Percentiles rank a stretch among this genome's conserved stretches.
These are phyloP conservation scores for Penicillium corylophilum DNA, from an alignment of 2,329 filamentous ascomycete genomes.

Conservation along the genomic window DNA sequence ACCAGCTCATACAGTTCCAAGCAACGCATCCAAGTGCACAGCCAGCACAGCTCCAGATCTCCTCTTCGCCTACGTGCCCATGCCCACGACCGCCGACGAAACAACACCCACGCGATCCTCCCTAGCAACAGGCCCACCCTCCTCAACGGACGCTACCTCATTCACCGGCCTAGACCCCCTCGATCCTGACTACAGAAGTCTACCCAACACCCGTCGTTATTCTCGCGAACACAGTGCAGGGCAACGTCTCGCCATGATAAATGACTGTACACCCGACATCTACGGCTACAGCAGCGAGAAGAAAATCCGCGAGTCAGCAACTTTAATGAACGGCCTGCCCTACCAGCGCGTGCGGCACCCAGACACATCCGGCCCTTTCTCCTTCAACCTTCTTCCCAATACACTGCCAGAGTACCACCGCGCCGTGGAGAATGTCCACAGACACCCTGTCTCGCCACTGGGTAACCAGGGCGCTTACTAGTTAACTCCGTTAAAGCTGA, in stretches of 20 bases:
- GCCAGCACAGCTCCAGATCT: conserved; percentile 27
- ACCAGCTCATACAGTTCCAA: conserved; percentile 20
- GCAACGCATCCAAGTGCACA: conserved; percentile 22
- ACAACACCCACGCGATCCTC: conserved; percentile 4
- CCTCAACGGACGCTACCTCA: not conserved
- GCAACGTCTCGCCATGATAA: conserved; percentile 25
- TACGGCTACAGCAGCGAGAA: conserved; percentile 41
- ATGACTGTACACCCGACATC: conserved; percentile 33
- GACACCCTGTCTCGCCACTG: conserved; percentile 24
- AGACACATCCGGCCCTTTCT: conserved; percentile 14
- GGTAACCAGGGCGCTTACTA: conserved; percentile 24
- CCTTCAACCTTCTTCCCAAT: conserved; percentile 22
- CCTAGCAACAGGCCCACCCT: conserved; percentile 4
- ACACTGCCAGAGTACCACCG: conserved; percentile 21
- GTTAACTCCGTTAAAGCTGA: not conserved
- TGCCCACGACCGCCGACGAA: conserved; percentile 19
- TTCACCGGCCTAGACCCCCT: conserved; percentile 19
- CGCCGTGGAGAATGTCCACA: conserved; percentile 20
- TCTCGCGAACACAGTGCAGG: conserved; percentile 19
- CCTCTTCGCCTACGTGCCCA: conserved; percentile 30
- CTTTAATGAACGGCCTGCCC: conserved; percentile 41
- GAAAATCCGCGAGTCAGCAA: conserved; percentile 25
- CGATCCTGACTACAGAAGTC: conserved; percentile 18
- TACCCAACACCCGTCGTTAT: conserved; percentile 14
- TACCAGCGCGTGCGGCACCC: conserved; percentile 37